These are phyloP conservation scores for Alternaria brassicae DNA, from an alignment of 2,329 filamentous ascomycete genomes.

Conservation along the genomic window DNA sequence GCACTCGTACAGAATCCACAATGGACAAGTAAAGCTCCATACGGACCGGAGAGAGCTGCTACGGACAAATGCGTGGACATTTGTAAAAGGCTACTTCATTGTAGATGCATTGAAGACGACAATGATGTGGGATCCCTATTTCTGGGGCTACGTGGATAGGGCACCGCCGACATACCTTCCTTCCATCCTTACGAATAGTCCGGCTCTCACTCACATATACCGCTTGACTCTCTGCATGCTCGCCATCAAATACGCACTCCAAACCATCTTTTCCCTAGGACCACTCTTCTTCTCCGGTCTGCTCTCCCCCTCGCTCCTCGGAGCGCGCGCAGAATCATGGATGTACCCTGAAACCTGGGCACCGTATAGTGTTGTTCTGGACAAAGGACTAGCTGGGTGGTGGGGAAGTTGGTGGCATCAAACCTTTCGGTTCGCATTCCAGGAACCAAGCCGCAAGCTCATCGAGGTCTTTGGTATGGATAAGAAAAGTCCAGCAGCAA, in stretches of 20 bases:
- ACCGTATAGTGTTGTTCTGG: slow-evolving; percentile 61
- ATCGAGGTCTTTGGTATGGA: slow-evolving; percentile 39
- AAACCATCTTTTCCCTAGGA: slow-evolving; percentile 65
- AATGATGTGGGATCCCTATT: slow-evolving; percentile 81
- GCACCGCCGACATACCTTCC: slow-evolving; percentile 55
- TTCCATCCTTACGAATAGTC: slow-evolving; percentile 53
- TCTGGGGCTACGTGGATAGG: slow-evolving; percentile 61
- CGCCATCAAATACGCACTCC: slow-evolving; percentile 67
- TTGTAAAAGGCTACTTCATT: slow-evolving; percentile 67
- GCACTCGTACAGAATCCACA: slow-evolving; percentile 30
- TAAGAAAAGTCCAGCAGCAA: slow-evolving; percentile 46
- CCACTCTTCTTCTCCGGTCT: slow-evolving; percentile 67
- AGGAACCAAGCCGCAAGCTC: slow-evolving; percentile 64
- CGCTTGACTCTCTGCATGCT: slow-evolving; percentile 64
- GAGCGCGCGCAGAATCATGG: slow-evolving; percentile 67
- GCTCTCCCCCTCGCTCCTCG: slow-evolving; percentile 65
- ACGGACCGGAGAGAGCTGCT: slow-evolving; percentile 46
- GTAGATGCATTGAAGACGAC: slow-evolving; percentile 74
- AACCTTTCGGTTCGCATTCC: slow-evolving; percentile 77
- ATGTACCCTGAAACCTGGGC: slow-evolving; percentile 68
- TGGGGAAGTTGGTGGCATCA: slow-evolving; percentile 95
- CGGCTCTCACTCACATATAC: slow-evolving; percentile 59
- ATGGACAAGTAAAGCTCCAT: slow-evolving; percentile 50
- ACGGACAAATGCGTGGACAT: slow-evolving; percentile 42
- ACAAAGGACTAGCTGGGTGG: slow-evolving; percentile 77